phyloP scores from a whole-genome alignment of 2,329 filamentous ascomycete genomes.

The Xylaria sp. region DNA sequence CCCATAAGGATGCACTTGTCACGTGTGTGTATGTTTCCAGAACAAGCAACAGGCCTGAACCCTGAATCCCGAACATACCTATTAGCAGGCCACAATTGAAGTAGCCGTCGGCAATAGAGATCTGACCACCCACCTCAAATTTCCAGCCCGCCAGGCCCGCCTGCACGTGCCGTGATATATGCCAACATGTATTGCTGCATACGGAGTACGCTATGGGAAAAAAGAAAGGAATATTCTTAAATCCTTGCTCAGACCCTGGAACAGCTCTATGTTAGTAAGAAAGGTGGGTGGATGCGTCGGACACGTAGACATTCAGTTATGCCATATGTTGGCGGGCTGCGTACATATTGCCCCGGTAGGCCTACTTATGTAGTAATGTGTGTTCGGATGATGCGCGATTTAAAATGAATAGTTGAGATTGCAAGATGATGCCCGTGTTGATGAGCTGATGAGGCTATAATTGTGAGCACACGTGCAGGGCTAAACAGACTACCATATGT shows the following conservation, averaged over 20 bases:
- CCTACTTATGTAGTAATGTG: not conserved
- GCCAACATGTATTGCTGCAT: not conserved
- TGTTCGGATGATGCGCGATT: too few relatives aligned
- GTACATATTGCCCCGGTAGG: not conserved
- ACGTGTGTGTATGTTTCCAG: constrained; percentile 10
- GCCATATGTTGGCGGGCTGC: not conserved
- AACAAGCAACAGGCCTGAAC: too few relatives aligned
- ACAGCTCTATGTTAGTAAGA: not conserved
- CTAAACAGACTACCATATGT: too few relatives aligned
- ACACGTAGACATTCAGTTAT: not conserved
- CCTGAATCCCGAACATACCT: too few relatives aligned
- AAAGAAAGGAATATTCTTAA: too few relatives aligned
- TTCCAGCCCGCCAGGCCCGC: not conserved
- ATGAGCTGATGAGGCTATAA: too few relatives aligned
- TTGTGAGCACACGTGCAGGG: too few relatives aligned
- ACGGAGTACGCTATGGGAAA: too few relatives aligned
- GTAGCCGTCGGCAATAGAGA: constrained; percentile 9
- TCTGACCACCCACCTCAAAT: constrained; percentile 18
- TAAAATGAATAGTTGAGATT: not conserved
- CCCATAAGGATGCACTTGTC: not conserved
- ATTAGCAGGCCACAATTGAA: not conserved
- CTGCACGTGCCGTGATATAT: not conserved
- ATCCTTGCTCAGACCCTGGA: too few relatives aligned
- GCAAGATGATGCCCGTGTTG: too few relatives aligned
- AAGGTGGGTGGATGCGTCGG: not conserved